Evolutionary conservation across 331 rosid genomes (phyloP).

Genomic region (Dryas integrifolia): DNA sequence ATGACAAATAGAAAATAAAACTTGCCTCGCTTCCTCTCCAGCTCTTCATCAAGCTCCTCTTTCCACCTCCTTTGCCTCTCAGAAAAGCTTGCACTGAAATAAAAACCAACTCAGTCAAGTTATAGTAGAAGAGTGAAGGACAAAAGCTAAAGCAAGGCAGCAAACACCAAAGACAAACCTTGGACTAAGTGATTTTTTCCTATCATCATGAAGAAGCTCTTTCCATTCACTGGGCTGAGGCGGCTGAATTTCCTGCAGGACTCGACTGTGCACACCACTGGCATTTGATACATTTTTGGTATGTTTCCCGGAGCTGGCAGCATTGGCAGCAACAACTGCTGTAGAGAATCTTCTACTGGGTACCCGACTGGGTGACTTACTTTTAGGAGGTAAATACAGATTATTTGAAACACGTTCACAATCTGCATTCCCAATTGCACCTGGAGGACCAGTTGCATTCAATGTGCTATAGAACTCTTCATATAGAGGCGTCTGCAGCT

Average conservation of each 20-base stretch:
- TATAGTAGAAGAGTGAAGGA: slow-evolving; percentile 11
- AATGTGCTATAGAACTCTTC: slow-evolving; percentile 66
- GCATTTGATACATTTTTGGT: slow-evolving; percentile 39
- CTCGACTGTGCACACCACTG: slow-evolving; percentile 40
- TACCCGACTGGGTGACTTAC: slow-evolving; percentile 52
- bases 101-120: slow-evolving; percentile 15
- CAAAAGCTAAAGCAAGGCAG: slow-evolving; percentile 14
- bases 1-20: slow-evolving; percentile 17
- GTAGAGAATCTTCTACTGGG: slow-evolving; percentile 54
- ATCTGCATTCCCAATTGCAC: slow-evolving; percentile 30
- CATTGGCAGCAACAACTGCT: slow-evolving; percentile 35
- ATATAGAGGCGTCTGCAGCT: slow-evolving; percentile 74
- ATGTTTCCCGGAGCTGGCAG: slow-evolving; percentile 45
- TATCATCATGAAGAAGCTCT: slow-evolving; percentile 42
- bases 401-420: slow-evolving; percentile 39
- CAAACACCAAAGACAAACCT: slow-evolving; percentile 45
- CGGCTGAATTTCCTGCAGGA: slow-evolving; percentile 80
- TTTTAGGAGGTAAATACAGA: slow-evolving; percentile 49
- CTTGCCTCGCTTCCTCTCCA: slow-evolving; percentile 68
- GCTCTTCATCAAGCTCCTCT: slow-evolving; percentile 79
- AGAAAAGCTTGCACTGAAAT: slow-evolving; percentile 59
- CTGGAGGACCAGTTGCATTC: slow-evolving; percentile 44
- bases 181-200: slow-evolving; percentile 42
- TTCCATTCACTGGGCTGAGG: slow-evolving; percentile 60
- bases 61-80: slow-evolving; percentile 81